Percentiles rank a stretch among this genome's conserved stretches.
phyloP scores from a whole-genome alignment of 2,329 filamentous ascomycete genomes.

The Colletotrichum gigasporum region DNA sequence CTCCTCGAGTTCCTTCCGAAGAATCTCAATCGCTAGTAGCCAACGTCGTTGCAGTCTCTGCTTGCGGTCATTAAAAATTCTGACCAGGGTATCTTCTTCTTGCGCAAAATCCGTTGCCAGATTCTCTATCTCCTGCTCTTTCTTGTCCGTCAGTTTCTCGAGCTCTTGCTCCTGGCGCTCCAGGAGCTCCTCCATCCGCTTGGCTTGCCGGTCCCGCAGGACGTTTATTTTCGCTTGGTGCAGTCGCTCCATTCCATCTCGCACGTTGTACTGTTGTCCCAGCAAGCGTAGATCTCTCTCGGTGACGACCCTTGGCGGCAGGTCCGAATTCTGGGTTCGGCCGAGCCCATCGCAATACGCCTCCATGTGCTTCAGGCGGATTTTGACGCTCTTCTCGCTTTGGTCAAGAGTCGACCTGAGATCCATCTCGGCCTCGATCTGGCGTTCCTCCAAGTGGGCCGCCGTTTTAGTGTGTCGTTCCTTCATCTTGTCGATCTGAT shows the following conservation, averaged over 20 bases:
- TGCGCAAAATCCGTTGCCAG: conserved; percentile 56
- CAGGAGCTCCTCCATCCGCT: conserved; percentile 67
- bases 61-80: conserved; percentile 56
- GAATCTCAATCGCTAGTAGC: conserved; percentile 61
- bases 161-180: conserved; percentile 64
- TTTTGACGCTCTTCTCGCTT: conserved; percentile 64
- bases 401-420: conserved; percentile 63
- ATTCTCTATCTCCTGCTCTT: conserved; percentile 57
- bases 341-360: conserved; percentile 69
- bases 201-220: conserved; percentile 70
- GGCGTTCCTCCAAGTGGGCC: conserved; percentile 66
- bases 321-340: conserved; percentile 45
- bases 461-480: conserved; percentile 64
- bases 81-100: conserved; percentile 59
- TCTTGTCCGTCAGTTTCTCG: conserved; percentile 53
- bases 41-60: conserved; percentile 58
- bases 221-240: conserved; percentile 72
- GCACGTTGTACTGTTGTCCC: conserved; percentile 68
- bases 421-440: conserved; percentile 71
- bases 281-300: conserved; percentile 68
- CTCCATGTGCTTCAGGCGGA: conserved; percentile 72
- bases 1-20: conserved; percentile 61
- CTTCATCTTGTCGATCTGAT: conserved; percentile 60
- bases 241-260: conserved; percentile 67
- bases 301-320: conserved; percentile 64